A percentile compares a stretch with the other conserved stretches of the same genome.
phyloP scores from a whole-genome alignment of 1,284 basidiomycete species.

The Moniliella sp. region DNA sequence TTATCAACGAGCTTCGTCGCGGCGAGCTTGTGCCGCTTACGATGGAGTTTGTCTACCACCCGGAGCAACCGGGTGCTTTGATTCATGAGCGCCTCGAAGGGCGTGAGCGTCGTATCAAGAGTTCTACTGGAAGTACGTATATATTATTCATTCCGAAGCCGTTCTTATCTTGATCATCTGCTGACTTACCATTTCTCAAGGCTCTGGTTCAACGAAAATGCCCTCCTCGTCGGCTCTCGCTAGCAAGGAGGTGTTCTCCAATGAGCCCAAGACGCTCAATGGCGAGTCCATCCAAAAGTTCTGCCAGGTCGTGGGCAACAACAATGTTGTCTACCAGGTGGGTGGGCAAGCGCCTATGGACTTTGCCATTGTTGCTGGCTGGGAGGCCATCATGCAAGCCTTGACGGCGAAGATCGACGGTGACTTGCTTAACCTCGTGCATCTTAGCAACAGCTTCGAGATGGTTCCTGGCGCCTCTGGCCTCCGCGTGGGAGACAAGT shows the following conservation, averaged over 20 bases:
- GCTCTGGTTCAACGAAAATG: slow-evolving; percentile 27
- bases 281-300: slow-evolving; percentile 60
- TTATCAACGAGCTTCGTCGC: slow-evolving; percentile 62
- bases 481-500: slow-evolving; percentile 65
- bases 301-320: slow-evolving; percentile 79
- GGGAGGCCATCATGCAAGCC: slow-evolving; percentile 39
- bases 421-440: slow-evolving; percentile 66
- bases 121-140: slow-evolving; percentile 13
- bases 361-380: slow-evolving; percentile 90
- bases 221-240: slow-evolving; percentile 11
- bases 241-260: slow-evolving; percentile 8
- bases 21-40: slow-evolving; percentile 56
- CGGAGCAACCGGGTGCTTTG: slow-evolving; percentile 67
- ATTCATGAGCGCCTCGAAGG: slow-evolving; percentile 71
- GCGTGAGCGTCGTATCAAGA: slow-evolving; percentile 74
- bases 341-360: slow-evolving; percentile 60
- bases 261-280: slow-evolving; percentile 34
- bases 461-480: slow-evolving; percentile 56
- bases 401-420: slow-evolving; percentile 22
- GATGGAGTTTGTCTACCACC: slow-evolving; percentile 67
- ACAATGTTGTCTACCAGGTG: slow-evolving; percentile 68
- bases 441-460: slow-evolving; percentile 86
- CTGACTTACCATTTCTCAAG: neutral
- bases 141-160: too few species aligned
- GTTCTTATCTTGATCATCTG: too few species aligned